Base-by-base conservation (phyloP, 2,329 filamentous ascomycete genomes). In the Ophiosphaerella herpotricha region DNA sequence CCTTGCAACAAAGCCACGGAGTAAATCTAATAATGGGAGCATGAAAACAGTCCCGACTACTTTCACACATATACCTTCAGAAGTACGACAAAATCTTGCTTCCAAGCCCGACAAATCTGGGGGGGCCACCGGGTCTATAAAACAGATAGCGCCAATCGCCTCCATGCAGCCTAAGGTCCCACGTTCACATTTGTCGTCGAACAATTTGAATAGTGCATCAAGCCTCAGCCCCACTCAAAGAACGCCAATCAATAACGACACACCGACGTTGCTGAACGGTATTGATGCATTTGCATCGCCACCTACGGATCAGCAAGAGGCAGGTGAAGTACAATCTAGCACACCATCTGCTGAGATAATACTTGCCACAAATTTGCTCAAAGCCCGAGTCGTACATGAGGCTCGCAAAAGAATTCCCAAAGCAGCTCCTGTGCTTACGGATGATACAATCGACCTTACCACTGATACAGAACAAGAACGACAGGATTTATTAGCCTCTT, bases 401-500 rank as follows among this genome's bases (percentile, higher is more conserved):
- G 24, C 37, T 40, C 9, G 32, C 45, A 37, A 34, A n/a, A n/a
- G 7, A 16, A 13, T 13, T 7, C 24, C 4, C 4, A 52, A 23
- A 7, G 33, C 43, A 1, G 41, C 21, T 0, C 11, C 26, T 29
- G 26, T 16, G 11, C 46, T 52, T 21, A 38, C 24, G 6, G 36
- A 51, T n/a, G 50, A 32, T 8, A 21, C 24, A 1, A 57, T 65
- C n/a, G 55, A 65, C 29, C 51, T 62, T 2, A 65, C 57, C 1
- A 44, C 47, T 11, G 62, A 65, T 16, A 43, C 40, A 0, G 52
- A 52, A 13, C 48, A 57, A 18, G 52, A 57, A 43, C 50, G 54
- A 4, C 52, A 57, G 23, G 39, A 43, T 16, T 41, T 63, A 6
- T 35, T 63, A 3, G 51, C 46, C 4, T 40, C 51, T 2, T 61